Evolutionary conservation across 1,284 basidiomycete genomes (phyloP), one percentile per base, ranked within the genome.

Genomic region (Moesziomyces globuligerus): DNA sequence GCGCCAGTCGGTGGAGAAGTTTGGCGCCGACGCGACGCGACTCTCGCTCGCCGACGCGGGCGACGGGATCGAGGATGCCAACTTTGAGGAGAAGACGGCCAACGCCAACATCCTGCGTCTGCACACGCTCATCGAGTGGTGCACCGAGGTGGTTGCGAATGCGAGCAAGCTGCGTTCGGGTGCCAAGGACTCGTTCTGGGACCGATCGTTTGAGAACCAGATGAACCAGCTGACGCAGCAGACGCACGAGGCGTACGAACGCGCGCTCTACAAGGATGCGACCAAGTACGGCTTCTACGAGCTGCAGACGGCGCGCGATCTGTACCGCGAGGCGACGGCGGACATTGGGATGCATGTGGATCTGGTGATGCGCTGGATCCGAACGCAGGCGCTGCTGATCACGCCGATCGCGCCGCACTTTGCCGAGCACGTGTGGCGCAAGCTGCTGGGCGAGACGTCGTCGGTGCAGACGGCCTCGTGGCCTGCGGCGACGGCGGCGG

Each of bases 11-110:
- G 74, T 81, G 34, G 74, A 79, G 38, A 82, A 95, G 85, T 95
- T 94, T 79, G 93, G 93, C 51, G 91, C 93, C 23, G 93, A 95
- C 82, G 93, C 95, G 32, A 95, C 92, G 78, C 88, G 96, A 67
- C 85, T 98, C 85, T 89, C 89, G 36, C 87, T 99, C 80, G 96
- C 96, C 34, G 95, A 98, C 85, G 94, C 94, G 24, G 96, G 96
- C 29, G 96, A 98, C 83, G 93, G 94, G 59, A 89, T 98, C 77
- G 94, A 97, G 83, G 95, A 98, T 84, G 92, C 90, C 52, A 98
- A 98, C 86, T 99, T 98, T 78, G 96, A 99, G 83, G 96, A 98
- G 87, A 93, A 94, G 85, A 93, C 91, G 11, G 96, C 96, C 18
- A 99, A 98, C 82, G 94, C 96, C 20, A 94, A 94, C 75, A 98